Percentiles rank a stretch among this genome's conserved stretches.
phyloP scores from a whole-genome alignment of 768 basidiomycete genomes.

The Lyophyllum shimeji region DNA sequence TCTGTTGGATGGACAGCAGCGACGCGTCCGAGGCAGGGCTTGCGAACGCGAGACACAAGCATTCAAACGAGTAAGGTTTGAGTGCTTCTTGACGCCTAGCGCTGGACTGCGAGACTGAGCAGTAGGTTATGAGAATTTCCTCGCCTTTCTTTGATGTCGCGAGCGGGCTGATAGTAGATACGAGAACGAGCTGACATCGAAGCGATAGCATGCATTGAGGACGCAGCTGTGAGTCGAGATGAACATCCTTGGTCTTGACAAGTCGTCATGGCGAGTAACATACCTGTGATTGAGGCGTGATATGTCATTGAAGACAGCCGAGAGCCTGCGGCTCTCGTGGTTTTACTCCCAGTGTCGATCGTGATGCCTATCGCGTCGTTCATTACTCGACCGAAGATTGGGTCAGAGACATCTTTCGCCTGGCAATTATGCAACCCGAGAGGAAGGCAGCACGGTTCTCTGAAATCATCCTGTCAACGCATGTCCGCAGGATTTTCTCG shows the following conservation, averaged over 20 bases:
- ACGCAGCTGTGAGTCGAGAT: conserved; percentile 18
- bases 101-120: conserved; percentile 4
- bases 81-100: conserved; percentile 25
- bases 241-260: background rate
- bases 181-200: conserved; percentile 27
- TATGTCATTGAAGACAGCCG: background rate
- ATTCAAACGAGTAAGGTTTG: conserved; percentile 29
- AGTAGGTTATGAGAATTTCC: conserved; percentile 32
- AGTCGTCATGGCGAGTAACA: background rate
- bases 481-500: conserved; percentile 13
- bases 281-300: conserved; percentile 9
- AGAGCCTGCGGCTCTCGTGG: background rate
- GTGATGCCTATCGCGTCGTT: conserved; percentile 27
- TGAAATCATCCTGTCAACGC: conserved; percentile 22
- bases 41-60: conserved; percentile 33
- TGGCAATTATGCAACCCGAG: conserved; percentile 29
- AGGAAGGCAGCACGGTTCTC: conserved; percentile 22
- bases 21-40: conserved; percentile 18
- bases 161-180: conserved; percentile 24
- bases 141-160: conserved; percentile 30
- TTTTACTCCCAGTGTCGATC: background rate
- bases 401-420: conserved; percentile 30
- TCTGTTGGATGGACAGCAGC: conserved; percentile 9
- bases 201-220: conserved; percentile 21
- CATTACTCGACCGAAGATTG: conserved; percentile 24